Base-by-base conservation (phyloP, 495 filamentous ascomycete genomes). In the Podospora comata region DNA sequence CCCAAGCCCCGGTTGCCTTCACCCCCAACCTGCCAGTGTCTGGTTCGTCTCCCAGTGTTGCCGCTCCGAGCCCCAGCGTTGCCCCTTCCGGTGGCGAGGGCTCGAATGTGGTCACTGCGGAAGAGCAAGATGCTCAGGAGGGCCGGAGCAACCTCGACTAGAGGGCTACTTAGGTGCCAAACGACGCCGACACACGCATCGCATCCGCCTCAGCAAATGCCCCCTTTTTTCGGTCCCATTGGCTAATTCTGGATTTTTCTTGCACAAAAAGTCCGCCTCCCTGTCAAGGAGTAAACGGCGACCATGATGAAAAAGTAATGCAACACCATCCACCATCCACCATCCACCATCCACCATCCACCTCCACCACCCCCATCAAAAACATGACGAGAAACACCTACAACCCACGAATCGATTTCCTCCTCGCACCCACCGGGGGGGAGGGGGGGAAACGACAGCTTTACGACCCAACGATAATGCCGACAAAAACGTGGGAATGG, bases 121-220 rank as follows among this genome's bases (percentile, higher is more conserved):
- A 44, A 20, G 71, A 76, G 72, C 71, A 74, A 64, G 69, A 71
- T 16, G 72, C 74, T 53, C 74, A 76, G 66, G 74, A 76, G 60
- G 74, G 74, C 13, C 56, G 67, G 64, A 70, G 69, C 71, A 71
- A 65, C 26, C 68, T 73, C 68, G 48, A 66, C 44, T 68, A 68
- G 64, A 56, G 19, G 62, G 63, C 56, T 23, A 60, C 26, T 32
- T 56, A 54, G 53, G 44, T 62, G 60, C 23, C 30, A 62, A n/a
- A n/a, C 60, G 60, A 62, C 60, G 20, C 26, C 60, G 60, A 62
- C 60, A 28, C 23, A 18, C 18, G 6, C 62, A 53, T 53, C 28
- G 18, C 64, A 26, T 19, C 64, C 48, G 9, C 53, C 1, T 20
- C 32, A 30, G 56, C 30, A n/a, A n/a, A 6, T n/a, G 27, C n/a